phyloP scores from a whole-genome alignment of 2,329 filamentous ascomycete genomes.

The Talaromyces sp. region DNA sequence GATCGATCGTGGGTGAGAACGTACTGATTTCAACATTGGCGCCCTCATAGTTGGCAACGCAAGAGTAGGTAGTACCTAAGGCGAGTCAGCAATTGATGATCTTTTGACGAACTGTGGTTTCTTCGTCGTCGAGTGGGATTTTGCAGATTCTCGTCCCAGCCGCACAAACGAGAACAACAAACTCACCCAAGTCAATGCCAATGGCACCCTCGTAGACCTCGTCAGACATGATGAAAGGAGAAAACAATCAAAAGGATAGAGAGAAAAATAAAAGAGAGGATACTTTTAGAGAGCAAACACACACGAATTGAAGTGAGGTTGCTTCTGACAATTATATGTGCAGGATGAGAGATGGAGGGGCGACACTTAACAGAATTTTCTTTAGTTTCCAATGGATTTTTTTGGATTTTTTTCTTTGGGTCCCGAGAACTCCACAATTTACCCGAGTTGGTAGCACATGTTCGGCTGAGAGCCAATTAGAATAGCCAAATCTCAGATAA shows the following conservation, averaged over 20 bases:
- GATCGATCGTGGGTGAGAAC: conserved; percentile 32
- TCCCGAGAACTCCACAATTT: no score
- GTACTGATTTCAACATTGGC: conserved; percentile 98
- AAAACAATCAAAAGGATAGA: conserved; percentile 24
- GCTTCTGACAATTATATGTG: conserved; percentile 16
- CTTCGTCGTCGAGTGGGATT: neutral
- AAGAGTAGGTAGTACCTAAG: conserved; percentile 97
- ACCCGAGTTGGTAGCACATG: no score
- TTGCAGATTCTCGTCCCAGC: conserved; percentile 1
- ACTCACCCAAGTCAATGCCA: conserved; percentile 98
- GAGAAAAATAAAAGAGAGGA: conserved; percentile 14
- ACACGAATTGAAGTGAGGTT: neutral
- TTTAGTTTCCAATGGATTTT: no score
- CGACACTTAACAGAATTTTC: neutral
- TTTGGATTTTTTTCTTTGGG: no score
- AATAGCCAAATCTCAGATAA: no score
- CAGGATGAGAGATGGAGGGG: conserved; percentile 21
- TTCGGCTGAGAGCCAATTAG: no score
- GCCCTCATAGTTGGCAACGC: conserved; percentile 98
- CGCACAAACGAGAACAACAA: conserved; percentile 16
- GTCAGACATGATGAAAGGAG: conserved; percentile 68
- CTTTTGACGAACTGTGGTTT: neutral
- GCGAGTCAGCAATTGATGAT: conserved; percentile 24
- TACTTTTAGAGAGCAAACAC: conserved; percentile 12
- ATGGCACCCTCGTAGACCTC: conserved; percentile 99